These are phyloP conservation scores for Aspergillus diversus DNA, from an alignment of 495 filamentous ascomycete genomes.

Conservation along the genomic window DNA sequence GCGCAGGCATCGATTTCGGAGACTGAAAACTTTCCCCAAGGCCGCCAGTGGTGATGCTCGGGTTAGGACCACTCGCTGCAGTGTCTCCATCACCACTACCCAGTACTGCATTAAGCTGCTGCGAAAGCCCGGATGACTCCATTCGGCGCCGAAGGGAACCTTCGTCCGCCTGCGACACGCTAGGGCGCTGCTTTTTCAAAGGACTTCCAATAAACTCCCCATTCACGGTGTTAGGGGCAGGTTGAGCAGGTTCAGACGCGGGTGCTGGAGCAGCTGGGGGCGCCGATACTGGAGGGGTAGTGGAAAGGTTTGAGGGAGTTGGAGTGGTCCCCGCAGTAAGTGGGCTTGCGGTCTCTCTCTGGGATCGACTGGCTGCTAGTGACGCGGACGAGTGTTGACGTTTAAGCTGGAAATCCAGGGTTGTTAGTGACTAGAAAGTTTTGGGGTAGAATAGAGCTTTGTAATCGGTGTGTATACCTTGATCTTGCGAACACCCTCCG, in stretches of 20 bases:
- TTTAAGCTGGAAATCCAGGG: slow-evolving; percentile 69
- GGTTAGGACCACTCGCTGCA: slow-evolving; percentile 3
- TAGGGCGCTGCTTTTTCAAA: slow-evolving; percentile 80
- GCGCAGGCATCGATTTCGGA: slow-evolving; percentile 14
- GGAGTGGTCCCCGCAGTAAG: slow-evolving; percentile 46
- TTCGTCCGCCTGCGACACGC: slow-evolving; percentile 64
- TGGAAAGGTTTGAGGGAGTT: slow-evolving; percentile 41
- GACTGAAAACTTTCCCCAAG: slow-evolving; percentile 12
- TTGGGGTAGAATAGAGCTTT: no score
- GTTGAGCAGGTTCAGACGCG: slow-evolving; percentile 31
- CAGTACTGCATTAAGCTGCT: slow-evolving; percentile 31
- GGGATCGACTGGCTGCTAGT: slow-evolving; percentile 48
- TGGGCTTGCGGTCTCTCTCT: slow-evolving; percentile 47
- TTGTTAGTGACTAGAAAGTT: slow-evolving; percentile 17
- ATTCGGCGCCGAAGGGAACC: slow-evolving; percentile 54
- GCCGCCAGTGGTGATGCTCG: neutral
- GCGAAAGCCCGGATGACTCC: slow-evolving; percentile 41
- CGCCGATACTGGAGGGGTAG: slow-evolving; percentile 39
- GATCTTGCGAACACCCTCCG: slow-evolving; percentile 89
- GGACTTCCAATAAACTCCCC: slow-evolving; percentile 70
- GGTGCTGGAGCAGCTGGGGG: slow-evolving; percentile 26
- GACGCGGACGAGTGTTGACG: slow-evolving; percentile 89
- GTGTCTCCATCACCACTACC: slow-evolving; percentile 12
- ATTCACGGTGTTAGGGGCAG: slow-evolving; percentile 40
- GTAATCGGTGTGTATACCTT: slow-evolving; percentile 62